Evolutionary conservation across 2,329 filamentous ascomycete species (phyloP).

Genomic region (Botrytis pseudocinerea): DNA sequence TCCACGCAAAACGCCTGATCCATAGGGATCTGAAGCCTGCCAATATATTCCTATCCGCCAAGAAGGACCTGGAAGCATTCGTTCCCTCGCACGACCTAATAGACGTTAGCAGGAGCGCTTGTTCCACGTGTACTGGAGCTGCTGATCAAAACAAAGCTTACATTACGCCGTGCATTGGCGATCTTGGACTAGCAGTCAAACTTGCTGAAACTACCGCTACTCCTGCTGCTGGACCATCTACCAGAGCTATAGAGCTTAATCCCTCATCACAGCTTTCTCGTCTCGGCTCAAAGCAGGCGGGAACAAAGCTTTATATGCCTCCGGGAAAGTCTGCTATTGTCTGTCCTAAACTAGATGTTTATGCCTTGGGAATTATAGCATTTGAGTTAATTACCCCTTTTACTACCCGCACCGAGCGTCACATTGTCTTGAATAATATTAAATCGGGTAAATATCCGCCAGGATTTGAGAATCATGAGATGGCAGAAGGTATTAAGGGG

Average conservation of each 20-base stretch:
- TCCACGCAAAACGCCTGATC: conserved; percentile 60
- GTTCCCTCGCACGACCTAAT: conserved; percentile 45
- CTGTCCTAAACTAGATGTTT: conserved; percentile 60
- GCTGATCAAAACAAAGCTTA: conserved; percentile 41
- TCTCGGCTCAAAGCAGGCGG: conserved; percentile 47
- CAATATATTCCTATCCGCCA: conserved; percentile 64
- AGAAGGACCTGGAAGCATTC: conserved; percentile 39
- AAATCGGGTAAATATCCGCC: conserved; percentile 33
- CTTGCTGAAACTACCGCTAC: conserved; percentile 34
- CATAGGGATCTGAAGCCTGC: conserved; percentile 69
- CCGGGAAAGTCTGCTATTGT: conserved; percentile 31
- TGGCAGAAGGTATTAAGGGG: conserved; percentile 34
- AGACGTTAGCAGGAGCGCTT: conserved; percentile 42
- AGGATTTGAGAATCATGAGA: conserved; percentile 31
- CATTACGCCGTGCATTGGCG: conserved; percentile 62
- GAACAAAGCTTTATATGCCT: conserved; percentile 62
- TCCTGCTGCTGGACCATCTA: conserved; percentile 2
- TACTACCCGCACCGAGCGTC: conserved; percentile 50
- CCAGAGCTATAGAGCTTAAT: neutral
- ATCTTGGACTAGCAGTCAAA: conserved; percentile 64
- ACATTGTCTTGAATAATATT: conserved; percentile 45
- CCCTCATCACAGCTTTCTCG: conserved; percentile 19
- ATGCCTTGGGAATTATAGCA: conserved; percentile 60
- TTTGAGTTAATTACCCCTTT: conserved; percentile 62
- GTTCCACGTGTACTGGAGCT: conserved; percentile 44